phyloP scores from a whole-genome alignment of 2,329 filamentous ascomycete genomes.

The Colletotrichum brevisporum region DNA sequence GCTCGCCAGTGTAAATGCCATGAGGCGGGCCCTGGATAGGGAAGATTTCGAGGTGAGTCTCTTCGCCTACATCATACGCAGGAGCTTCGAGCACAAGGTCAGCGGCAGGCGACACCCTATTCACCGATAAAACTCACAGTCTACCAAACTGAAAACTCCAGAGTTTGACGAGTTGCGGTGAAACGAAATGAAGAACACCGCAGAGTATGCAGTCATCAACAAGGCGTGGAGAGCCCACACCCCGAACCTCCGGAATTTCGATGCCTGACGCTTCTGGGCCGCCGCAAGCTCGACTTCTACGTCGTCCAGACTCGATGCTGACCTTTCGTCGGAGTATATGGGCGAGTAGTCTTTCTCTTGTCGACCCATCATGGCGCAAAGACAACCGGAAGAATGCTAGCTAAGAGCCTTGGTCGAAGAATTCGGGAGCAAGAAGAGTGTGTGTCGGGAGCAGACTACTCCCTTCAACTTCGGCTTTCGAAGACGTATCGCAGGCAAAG shows the following conservation, averaged over 20 bases:
- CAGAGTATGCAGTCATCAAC: constrained; percentile 23
- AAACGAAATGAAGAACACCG: constrained; percentile 11
- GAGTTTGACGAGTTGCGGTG: not conserved
- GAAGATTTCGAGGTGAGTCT: constrained; percentile 35
- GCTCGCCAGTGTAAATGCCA: constrained; percentile 34
- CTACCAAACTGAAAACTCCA: constrained; percentile 29
- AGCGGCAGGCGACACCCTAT: not conserved
- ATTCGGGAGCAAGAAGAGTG: not conserved
- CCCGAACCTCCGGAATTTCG: constrained; percentile 1
- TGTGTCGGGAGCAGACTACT: not conserved
- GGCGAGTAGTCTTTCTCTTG: constrained; percentile 15
- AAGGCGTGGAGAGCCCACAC: constrained; percentile 26
- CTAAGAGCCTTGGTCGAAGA: not conserved
- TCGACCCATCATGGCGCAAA: constrained; percentile 2
- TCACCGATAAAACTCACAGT: constrained; percentile 2
- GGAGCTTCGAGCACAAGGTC: constrained; percentile 16
- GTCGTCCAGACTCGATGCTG: constrained; percentile 18
- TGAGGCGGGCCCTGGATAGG: constrained; percentile 38
- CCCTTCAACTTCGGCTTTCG: not conserved
- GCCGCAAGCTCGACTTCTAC: constrained; percentile 11
- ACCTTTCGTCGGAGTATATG: constrained; percentile 24
- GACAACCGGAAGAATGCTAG: not conserved
- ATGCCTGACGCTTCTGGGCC: not conserved
- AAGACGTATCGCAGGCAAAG: not conserved
- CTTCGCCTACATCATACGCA: constrained; percentile 13